phyloP scores from a whole-genome alignment of 306 rosid species.

The Malus sieversii region DNA sequence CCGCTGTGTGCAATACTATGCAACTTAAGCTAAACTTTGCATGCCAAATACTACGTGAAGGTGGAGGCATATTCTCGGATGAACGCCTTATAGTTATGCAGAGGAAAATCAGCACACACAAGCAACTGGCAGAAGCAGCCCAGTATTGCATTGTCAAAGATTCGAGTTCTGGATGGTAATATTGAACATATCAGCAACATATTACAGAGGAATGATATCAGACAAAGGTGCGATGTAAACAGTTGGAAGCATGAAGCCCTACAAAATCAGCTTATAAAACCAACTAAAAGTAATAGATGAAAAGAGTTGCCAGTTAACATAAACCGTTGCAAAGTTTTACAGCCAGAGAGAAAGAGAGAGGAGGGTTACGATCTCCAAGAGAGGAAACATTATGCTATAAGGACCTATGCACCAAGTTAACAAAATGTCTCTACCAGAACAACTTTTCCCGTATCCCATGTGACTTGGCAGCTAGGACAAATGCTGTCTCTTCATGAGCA shows the following conservation, averaged over 20 bases:
- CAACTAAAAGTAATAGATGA: neutral
- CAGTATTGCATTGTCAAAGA: conserved; percentile 78
- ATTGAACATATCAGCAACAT: neutral
- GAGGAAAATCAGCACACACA: conserved; percentile 54
- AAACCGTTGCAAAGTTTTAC: neutral
- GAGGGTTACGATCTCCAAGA: neutral
- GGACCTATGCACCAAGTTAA: neutral
- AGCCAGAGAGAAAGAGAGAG: neutral
- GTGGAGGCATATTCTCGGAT: conserved; percentile 3
- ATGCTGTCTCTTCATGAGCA: neutral
- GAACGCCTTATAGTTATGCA: conserved; percentile 22
- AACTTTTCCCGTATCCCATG: neutral
- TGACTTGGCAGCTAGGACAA: neutral
- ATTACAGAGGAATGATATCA: neutral
- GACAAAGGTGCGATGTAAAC: neutral
- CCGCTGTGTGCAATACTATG: conserved; percentile 27
- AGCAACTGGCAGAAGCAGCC: conserved; percentile 71
- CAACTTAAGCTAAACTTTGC: conserved; percentile 39
- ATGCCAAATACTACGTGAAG: conserved; percentile 26
- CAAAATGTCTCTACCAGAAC: neutral
- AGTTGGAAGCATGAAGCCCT: neutral
- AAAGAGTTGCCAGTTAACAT: neutral
- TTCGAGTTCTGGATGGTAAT: conserved; percentile 52
- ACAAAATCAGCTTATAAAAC: neutral
- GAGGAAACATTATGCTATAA: neutral